Conservation (phyloP, 768 basidiomycete genomes). For the Panellus pusillus region DNA sequence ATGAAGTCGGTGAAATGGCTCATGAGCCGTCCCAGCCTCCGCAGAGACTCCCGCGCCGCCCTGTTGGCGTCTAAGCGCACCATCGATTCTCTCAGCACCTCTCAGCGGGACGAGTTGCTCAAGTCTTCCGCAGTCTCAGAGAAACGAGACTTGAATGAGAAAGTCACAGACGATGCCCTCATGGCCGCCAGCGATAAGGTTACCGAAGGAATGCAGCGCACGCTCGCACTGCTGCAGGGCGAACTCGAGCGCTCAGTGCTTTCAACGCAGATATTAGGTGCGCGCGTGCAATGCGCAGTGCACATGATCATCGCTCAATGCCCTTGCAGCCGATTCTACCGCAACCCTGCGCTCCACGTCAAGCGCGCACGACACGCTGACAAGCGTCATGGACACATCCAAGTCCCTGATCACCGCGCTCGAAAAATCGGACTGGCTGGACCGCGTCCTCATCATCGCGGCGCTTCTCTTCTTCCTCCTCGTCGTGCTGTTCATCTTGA, state of each 20-base stretch:
- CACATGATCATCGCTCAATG: background rate
- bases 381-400: slow-evolving; percentile 70
- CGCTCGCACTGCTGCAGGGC: slow-evolving; percentile 82
- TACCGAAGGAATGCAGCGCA: slow-evolving; percentile 84
- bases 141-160: slow-evolving; percentile 53
- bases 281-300: slow-evolving; percentile 16
- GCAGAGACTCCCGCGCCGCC: slow-evolving; percentile 65
- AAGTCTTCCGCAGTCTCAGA: slow-evolving; percentile 49
- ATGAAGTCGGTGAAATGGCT: background rate
- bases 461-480: slow-evolving; percentile 83
- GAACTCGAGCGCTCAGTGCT: slow-evolving; percentile 91
- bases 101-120: slow-evolving; percentile 70
- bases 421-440: slow-evolving; percentile 89
- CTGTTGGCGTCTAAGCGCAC: slow-evolving; percentile 70
- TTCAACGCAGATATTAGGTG: slow-evolving; percentile 82
- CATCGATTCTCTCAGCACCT: slow-evolving; percentile 61
- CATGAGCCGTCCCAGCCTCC: slow-evolving; percentile 42
- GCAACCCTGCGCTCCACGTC: slow-evolving; percentile 73
- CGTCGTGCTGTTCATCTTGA: slow-evolving; percentile 83
- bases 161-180: slow-evolving; percentile 78
- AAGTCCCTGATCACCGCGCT: slow-evolving; percentile 84
- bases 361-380: slow-evolving; percentile 73
- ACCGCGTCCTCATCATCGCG: slow-evolving; percentile 81
- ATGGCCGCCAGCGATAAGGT: slow-evolving; percentile 90
- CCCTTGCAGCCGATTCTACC: slow-evolving; percentile 68